Base-by-base conservation (phyloP, 371 early-diverging fungal species). In the Apophysomyces elegans region DNA sequence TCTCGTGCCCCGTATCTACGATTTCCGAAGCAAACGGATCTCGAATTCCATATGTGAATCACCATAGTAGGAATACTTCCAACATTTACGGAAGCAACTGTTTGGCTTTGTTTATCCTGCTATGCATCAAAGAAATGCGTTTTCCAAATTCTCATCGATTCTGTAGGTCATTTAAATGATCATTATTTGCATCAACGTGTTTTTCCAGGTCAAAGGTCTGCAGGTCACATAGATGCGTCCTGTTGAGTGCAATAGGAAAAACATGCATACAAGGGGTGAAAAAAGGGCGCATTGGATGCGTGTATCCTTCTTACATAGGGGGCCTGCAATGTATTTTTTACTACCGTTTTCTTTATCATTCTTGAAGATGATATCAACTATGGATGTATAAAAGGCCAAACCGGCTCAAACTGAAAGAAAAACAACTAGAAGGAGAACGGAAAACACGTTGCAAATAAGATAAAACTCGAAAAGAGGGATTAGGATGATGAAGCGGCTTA, bases 281-380 rank as follows among this genome's bases (percentile, higher is more conserved):
- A 50, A 21, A 21, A 11, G 21, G 16, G 11, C 11, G 11, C 9
- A 21, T 2, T 50, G 54, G 18, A 50, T 50, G 54, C 21, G 54
- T 50, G 18, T 50, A 21, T 50, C 54, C 54, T 50, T 50, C 54
- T 6, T 26, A 26, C 54, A 50, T 50, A 50, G 54, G 54, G 54
- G 54, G 54, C 21, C 16, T 47, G 9, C 21, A 21, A 16, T n/a
- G 21, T 50, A n/a, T 21, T 8, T 18, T 18, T 50, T 50, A 18
- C 21, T 21, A 18, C 21, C 18, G 11, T 18, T 47, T 50, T 50
- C 46, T 50, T 21, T 50, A 21, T 50, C 54, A 50, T 50, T 21
- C 54, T 26, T 26, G 1, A 26, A 26, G 32, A 50, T 50, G n/a
- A 50, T 21, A 50, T 5, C 21, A 50, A 21, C n/a, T 13, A 13